phyloP scores from a whole-genome alignment of 495 filamentous ascomycete species.

The Aspergillus asperescens region DNA sequence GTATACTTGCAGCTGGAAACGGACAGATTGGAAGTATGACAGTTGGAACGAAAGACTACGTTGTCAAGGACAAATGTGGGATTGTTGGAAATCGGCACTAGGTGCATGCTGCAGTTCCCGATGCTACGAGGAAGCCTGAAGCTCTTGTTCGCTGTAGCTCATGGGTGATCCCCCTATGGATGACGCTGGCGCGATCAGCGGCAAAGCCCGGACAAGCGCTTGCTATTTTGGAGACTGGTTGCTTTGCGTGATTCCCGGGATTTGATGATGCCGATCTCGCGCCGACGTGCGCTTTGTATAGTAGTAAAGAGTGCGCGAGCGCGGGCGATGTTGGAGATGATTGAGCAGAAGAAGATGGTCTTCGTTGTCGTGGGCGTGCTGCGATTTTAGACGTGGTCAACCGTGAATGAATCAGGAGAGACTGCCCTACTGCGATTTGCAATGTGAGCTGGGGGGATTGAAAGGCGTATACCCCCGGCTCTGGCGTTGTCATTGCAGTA shows the following conservation, averaged over 20 bases:
- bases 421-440: constrained; percentile 27
- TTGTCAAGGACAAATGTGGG: constrained; percentile 25
- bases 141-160: constrained; percentile 33
- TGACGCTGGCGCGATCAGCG: constrained; percentile 37
- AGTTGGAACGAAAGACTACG: constrained; percentile 12
- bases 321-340: constrained; percentile 29
- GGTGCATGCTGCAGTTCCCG: constrained; percentile 35
- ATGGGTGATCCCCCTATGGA: constrained; percentile 31
- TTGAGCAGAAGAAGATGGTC: constrained; percentile 23
- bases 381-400: constrained; percentile 28
- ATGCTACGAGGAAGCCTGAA: constrained; percentile 24
- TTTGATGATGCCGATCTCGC: constrained; percentile 37
- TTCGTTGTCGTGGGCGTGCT: constrained; percentile 36
- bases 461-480: constrained; percentile 38
- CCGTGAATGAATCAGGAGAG: constrained; percentile 35
- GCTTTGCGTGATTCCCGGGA: constrained; percentile 24
- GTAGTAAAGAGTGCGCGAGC: constrained; percentile 34
- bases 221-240: constrained; percentile 31
- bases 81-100: constrained; percentile 35
- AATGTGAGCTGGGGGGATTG: constrained; percentile 32
- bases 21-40: too few species aligned
- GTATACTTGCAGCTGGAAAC: too few species aligned
- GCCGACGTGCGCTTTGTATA: constrained; percentile 44
- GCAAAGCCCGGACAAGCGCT: constrained; percentile 41
- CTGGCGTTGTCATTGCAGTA: constrained; percentile 27